A percentile compares a stretch with the other conserved stretches of the same genome.
Conservation (phyloP, 179 eudicot species). For the Actinidia chinensis region DNA sequence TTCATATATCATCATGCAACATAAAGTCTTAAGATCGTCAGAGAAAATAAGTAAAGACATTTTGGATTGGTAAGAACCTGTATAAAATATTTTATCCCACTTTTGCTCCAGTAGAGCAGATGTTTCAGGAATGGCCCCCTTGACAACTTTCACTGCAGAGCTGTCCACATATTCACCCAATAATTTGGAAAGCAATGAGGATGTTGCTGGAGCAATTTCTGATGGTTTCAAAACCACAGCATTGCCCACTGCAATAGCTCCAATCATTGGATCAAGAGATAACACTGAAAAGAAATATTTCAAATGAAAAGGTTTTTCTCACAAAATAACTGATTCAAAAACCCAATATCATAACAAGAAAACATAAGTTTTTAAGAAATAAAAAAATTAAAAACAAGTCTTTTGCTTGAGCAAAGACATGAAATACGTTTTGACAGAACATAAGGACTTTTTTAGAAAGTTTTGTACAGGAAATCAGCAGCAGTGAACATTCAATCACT, state of each 20-base stretch:
- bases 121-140: constrained; percentile 79
- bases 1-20: not conserved
- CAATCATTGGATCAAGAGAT: constrained; percentile 83
- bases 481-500: not conserved
- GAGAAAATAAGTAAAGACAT: constrained; percentile 8
- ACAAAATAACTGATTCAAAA: not conserved
- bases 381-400: not conserved
- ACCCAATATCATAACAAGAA: not conserved
- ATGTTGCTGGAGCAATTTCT: constrained; percentile 73
- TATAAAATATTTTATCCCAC: constrained; percentile 90
- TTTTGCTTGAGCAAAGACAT: not conserved
- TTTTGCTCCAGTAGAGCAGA: constrained; percentile 79
- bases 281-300: constrained; percentile 43
- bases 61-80: constrained; percentile 45
- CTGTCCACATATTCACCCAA: constrained; percentile 60
- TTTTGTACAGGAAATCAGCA: constrained; percentile 1
- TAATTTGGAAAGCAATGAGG: constrained; percentile 57
- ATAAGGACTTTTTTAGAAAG: not conserved
- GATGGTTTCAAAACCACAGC: constrained; percentile 82
- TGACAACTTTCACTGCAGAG: constrained; percentile 66
- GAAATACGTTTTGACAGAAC: not conserved
- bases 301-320: not conserved
- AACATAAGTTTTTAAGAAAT: not conserved
- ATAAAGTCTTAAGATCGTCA: not conserved
- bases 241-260: constrained; percentile 92